Percentiles rank a stretch among this genome's conserved stretches.
phyloP scores from a whole-genome alignment of 768 basidiomycete species.

The Collybia sordida region DNA sequence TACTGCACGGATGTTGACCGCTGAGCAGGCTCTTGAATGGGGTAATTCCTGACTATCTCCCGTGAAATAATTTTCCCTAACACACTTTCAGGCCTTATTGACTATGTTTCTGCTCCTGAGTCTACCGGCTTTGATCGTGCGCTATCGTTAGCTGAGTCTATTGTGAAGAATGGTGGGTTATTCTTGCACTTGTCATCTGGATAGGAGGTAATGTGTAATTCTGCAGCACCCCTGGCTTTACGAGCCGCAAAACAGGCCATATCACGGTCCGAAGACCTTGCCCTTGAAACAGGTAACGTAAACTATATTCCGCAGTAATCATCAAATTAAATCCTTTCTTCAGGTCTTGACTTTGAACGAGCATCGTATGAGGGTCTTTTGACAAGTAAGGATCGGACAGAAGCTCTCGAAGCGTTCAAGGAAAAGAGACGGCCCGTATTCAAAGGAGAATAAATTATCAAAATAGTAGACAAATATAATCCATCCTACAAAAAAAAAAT shows the following conservation, averaged over 20 bases:
- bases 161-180: conserved; percentile 62
- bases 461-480: conserved; percentile 12
- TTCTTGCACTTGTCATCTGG: background rate
- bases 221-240: conserved; percentile 77
- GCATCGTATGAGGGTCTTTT: conserved; percentile 82
- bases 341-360: conserved; percentile 91
- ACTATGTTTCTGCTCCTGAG: conserved; percentile 71
- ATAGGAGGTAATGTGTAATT: background rate
- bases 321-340: background rate
- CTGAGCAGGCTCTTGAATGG: conserved; percentile 66
- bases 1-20: conserved; percentile 69
- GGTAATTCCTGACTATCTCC: conserved; percentile 41
- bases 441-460: conserved; percentile 63
- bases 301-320: background rate
- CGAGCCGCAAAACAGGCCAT: conserved; percentile 88
- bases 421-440: conserved; percentile 81
- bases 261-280: conserved; percentile 73
- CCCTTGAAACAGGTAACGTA: conserved; percentile 72
- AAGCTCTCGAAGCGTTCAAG: conserved; percentile 85
- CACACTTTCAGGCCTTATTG: conserved; percentile 63
- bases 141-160: conserved; percentile 65
- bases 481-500: conserved; percentile 18
- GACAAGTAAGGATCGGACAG: conserved; percentile 69
- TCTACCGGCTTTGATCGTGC: conserved; percentile 68
- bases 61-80: background rate